Evolutionary conservation across 225 moss, liverwort and hornwort species (phyloP).

Genomic region (Pseudoscleropodium purum): DNA sequence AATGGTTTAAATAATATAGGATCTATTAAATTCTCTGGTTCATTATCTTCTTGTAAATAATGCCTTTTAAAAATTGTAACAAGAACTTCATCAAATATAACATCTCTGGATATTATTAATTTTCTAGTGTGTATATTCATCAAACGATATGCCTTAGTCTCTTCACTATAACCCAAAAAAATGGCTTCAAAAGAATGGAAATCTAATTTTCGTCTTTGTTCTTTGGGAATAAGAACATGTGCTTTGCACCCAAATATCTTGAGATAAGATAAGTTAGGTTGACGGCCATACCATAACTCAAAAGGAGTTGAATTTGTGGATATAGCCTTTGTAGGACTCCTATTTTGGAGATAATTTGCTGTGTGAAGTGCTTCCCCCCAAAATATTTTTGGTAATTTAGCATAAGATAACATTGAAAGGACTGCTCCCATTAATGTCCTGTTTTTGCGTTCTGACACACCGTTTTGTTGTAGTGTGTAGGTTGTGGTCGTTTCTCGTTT

Average conservation of each 20-base stretch:
- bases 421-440: neutral
- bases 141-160: neutral
- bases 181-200: neutral
- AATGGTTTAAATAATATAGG: too few species aligned
- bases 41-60: too few species aligned
- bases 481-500: accelerated
- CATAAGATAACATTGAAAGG: neutral
- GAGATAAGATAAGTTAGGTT: neutral
- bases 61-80: too few species aligned
- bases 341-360: neutral
- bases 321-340: neutral
- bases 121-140: neutral
- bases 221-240: neutral
- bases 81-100: too few species aligned
- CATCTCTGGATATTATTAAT: too few species aligned
- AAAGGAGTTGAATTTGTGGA: neutral
- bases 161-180: neutral
- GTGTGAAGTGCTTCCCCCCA: neutral
- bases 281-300: neutral
- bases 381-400: neutral
- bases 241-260: neutral
- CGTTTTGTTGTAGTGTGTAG: neutral
- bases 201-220: too few species aligned
- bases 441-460: neutral
- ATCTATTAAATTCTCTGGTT: too few species aligned